A percentile compares a stretch with the other conserved stretches of the same genome.
phyloP scores from a whole-genome alignment of 129 eudicot genomes.

The Smallanthus sonchifolius region DNA sequence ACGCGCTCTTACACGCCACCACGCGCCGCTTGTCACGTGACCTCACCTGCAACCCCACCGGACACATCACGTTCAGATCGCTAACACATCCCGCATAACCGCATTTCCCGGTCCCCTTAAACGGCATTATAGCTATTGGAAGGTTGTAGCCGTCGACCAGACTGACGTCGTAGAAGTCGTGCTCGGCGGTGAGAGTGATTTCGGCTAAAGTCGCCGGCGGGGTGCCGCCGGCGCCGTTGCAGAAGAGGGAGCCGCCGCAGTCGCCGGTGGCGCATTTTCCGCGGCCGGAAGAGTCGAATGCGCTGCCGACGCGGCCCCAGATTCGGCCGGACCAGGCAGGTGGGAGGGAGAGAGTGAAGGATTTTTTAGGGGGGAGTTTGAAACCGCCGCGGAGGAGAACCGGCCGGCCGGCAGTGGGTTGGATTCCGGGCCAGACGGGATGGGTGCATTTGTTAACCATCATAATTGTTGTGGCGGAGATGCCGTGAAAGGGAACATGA shows the following conservation, averaged over 20 bases:
- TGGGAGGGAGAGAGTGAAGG: conserved; percentile 64
- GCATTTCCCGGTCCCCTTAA: conserved; percentile 70
- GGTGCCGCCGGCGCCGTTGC: conserved; percentile 81
- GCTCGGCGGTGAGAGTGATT: conserved; percentile 74
- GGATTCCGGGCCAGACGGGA: conserved; percentile 98
- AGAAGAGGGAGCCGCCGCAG: conserved; percentile 83
- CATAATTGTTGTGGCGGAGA: conserved; percentile 59
- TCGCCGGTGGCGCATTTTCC: conserved; percentile 94
- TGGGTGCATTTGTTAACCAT: conserved; percentile 72
- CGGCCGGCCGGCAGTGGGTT: conserved; percentile 71
- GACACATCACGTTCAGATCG: conserved; percentile 86
- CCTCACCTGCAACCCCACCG: conserved; percentile 87
- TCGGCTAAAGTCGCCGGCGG: conserved; percentile 95
- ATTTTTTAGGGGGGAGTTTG: conserved; percentile 56
- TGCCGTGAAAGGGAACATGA: background rate
- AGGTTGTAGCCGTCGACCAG: conserved; percentile 92
- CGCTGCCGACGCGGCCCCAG: conserved; percentile 96
- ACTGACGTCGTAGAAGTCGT: conserved; percentile 94
- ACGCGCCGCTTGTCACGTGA: conserved; percentile 60
- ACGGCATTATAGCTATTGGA: conserved; percentile 67
- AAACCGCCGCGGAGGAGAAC: conserved; percentile 84
- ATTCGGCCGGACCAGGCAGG: conserved; percentile 87
- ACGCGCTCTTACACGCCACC: conserved; percentile 96
- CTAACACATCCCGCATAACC: conserved; percentile 82
- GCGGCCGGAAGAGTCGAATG: conserved; percentile 61